Base-by-base conservation (phyloP, 2,329 filamentous ascomycete genomes). In the Neofusicoccum ribis region DNA sequence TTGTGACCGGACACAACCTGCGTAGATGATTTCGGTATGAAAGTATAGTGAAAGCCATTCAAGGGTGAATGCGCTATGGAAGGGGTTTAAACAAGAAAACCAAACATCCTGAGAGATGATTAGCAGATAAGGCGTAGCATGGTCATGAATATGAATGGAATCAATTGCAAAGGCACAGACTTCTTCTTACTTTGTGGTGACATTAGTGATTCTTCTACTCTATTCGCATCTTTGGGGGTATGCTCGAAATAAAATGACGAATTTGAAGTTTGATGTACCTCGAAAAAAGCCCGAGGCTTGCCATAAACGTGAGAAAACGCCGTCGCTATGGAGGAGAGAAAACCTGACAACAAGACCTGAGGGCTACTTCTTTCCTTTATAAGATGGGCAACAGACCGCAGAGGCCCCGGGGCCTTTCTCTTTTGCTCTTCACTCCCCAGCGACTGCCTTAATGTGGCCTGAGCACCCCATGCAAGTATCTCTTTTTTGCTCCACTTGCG, bases 1-100 rank as follows among this genome's bases (percentile, higher is more conserved):
- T 56, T 64, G 63, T 64, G 63, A 64, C 17, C 14, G n/a, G 43
- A 37, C 61, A 63, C 60, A 52, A 63, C 50, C 49, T 37, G 39
- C 44, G 9, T 34, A 44, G 17, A 49, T 43, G 58, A 37, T 43
- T 62, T 51, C 44, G 59, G 47, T 41, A 50, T 51, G 46, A 43
- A 9, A 60, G 56, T 27, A 20, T n/a, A 37, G 39, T 46, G 43
- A 37, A 60, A n/a, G 17, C 15, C 43, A 37, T 20, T 36, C 43
- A 47, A 47, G 43, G 56, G 36, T 12, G 54, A n/a, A 36, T 20
- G 31, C 39, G 56, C 9, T 12, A 17, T 6, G 31, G 5, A 17
- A 17, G 41, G 31, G 14, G 31, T 36, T 14, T 37, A 44, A 11
- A 59, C 15, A 15, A 34, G 36, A 27, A 59, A 46, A 46, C 11